Base-by-base conservation (phyloP, 805 yeast genomes). In the Saccharomycopsis sp. region DNA sequence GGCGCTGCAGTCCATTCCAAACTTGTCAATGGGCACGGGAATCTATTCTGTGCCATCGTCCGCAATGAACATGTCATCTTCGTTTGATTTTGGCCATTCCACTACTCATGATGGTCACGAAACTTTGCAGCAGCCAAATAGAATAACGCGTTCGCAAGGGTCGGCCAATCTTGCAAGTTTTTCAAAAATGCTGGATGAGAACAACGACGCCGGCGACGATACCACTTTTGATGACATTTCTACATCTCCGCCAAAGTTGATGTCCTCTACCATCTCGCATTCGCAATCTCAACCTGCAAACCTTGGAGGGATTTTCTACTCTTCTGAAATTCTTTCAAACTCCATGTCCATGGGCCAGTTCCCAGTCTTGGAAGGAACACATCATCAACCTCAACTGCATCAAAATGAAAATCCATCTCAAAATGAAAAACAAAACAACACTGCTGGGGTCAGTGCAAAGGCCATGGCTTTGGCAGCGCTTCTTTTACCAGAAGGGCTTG, bases 401-500 rank as follows among this genome's bases (percentile, higher is more conserved):
- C 10, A 25, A 25, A 25, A 9, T 25, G 29, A 25, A 9, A 25
- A 25, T 25, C 10, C 9, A 25, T 9, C 9, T 9, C 10, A 25
- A 25, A 25, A 25, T 25, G 10, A 25, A 9, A 9, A 25, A 9
- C 29, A 25, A 9, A 9, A 25, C 12, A 25, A 25, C 29, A 23
- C 26, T 26, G 22, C 19, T 20, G 34, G 30, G 15, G 36, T 40
- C 22, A 34, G 37, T 15, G 31, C 46, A 7, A 32, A 22, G 8
- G 20, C 23, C 21, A 27, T 35, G 2, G 41, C 40, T 12, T 22
- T 32, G 5, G 43, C 44, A 2, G 35, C 35, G n/a, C 17, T 20
- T 2, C 23, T 42, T 8, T 34, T 41, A 16, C 48, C 48, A 9
- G 43, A 41, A 20, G 48, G 48, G 2, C 23, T 45, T 15, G 46